phyloP scores from a whole-genome alignment of 257 asterid species.

The Datura wrightii region DNA sequence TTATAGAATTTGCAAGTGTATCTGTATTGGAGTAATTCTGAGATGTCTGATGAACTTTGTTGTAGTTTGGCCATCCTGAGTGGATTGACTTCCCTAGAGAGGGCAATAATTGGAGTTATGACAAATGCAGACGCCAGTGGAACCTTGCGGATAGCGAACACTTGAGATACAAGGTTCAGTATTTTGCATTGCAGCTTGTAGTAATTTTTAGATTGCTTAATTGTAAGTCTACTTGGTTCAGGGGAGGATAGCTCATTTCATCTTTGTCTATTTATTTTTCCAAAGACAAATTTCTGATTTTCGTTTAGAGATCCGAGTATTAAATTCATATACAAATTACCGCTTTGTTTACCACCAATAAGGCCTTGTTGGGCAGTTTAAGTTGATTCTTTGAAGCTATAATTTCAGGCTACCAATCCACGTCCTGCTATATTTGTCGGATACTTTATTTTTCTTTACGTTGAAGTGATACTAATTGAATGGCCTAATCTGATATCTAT shows the following conservation, averaged over 20 bases:
- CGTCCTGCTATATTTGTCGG: constrained; percentile 6
- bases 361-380: neutral
- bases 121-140: constrained; percentile 97
- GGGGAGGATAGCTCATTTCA: neutral
- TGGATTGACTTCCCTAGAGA: constrained; percentile 99
- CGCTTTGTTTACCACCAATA: neutral
- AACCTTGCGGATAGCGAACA: constrained; percentile 80
- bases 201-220: constrained; percentile 4
- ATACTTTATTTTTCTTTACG: neutral
- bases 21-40: constrained; percentile 22
- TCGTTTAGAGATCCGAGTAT: neutral
- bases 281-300: neutral
- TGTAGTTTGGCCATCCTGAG: constrained; percentile 97
- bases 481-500: constrained; percentile 20
- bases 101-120: constrained; percentile 91
- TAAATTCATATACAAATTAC: neutral
- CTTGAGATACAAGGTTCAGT: constrained; percentile 87
- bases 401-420: neutral
- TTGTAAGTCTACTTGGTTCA: neutral
- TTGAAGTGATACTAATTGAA: constrained; percentile 15
- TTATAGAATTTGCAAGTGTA: constrained; percentile 6
- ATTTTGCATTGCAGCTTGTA: neutral
- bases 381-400: constrained; percentile 20
- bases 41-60: constrained; percentile 5
- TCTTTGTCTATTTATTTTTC: neutral